Conservation (phyloP, 805 yeast genomes). For the Kuraishia capsulata region DNA sequence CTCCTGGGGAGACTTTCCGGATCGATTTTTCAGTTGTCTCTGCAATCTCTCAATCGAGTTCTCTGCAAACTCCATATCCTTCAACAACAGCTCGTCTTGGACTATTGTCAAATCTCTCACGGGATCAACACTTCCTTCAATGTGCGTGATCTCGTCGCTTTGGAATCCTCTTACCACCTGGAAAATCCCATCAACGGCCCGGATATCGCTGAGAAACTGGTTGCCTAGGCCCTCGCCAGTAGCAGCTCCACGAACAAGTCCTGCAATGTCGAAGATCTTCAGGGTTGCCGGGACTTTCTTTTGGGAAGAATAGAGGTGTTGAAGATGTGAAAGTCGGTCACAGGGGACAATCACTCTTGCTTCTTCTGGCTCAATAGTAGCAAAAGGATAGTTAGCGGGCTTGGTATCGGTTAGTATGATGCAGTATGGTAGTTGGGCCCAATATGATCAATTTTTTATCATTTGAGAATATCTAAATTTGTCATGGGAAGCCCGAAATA, state of each 20-base stretch:
- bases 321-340: conserved; percentile 36
- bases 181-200: conserved; percentile 65
- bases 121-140: conserved; percentile 57
- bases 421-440: conserved; percentile 43
- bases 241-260: conserved; percentile 55
- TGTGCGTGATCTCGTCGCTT: conserved; percentile 58
- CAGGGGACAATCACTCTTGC: conserved; percentile 86
- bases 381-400: conserved; percentile 98
- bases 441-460: neutral
- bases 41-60: conserved; percentile 53
- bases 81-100: conserved; percentile 53
- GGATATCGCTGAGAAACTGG: conserved; percentile 57
- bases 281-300: conserved; percentile 45
- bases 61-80: conserved; percentile 65
- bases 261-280: conserved; percentile 62
- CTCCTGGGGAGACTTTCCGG: conserved; percentile 67
- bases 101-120: conserved; percentile 55
- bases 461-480: conserved; percentile 23
- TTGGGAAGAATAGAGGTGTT: conserved; percentile 36
- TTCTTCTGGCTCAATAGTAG: conserved; percentile 97
- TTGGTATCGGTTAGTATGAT: conserved; percentile 45
- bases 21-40: conserved; percentile 68
- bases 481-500: conserved; percentile 29
- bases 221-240: conserved; percentile 69
- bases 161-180: conserved; percentile 61